These are phyloP conservation scores for Ascoidea tarda DNA, from an alignment of 805 yeast species.

Conservation along the genomic window DNA sequence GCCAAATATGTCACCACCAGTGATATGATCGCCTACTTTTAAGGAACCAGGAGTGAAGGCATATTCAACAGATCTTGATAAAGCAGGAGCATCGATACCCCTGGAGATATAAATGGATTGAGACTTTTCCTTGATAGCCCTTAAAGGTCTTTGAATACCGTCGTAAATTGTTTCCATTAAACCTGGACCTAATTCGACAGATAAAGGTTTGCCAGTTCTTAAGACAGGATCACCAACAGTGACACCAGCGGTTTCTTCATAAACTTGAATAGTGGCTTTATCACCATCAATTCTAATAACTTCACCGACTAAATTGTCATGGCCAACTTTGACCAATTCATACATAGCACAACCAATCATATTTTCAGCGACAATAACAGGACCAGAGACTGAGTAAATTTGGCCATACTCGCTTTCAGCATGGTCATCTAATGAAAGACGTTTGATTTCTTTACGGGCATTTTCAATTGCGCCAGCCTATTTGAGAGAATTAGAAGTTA, in stretches of 20 bases:
- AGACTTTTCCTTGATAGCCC: conserved; percentile 76
- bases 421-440: conserved; percentile 63
- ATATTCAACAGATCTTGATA: conserved; percentile 67
- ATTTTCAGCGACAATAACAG: conserved; percentile 94
- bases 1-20: conserved; percentile 95
- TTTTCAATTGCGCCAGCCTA: conserved; percentile 94
- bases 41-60: conserved; percentile 72
- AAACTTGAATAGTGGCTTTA: conserved; percentile 96
- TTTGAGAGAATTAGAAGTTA: no score
- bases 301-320: conserved; percentile 93
- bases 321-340: conserved; percentile 97
- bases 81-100: conserved; percentile 96
- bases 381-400: conserved; percentile 94
- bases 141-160: conserved; percentile 98
- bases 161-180: conserved; percentile 98
- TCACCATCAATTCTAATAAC: conserved; percentile 94
- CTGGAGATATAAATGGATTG: conserved; percentile 96
- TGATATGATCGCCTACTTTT: conserved; percentile 91
- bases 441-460: conserved; percentile 88
- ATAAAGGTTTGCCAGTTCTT: conserved; percentile 97
- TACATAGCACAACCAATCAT: conserved; percentile 99
- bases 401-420: conserved; percentile 75
- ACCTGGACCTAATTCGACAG: conserved; percentile 99
- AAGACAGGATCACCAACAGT: conserved; percentile 98
- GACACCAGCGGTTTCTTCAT: conserved; percentile 98